phyloP scores from a whole-genome alignment of 2,329 filamentous ascomycete genomes.

The Alternaria solani region DNA sequence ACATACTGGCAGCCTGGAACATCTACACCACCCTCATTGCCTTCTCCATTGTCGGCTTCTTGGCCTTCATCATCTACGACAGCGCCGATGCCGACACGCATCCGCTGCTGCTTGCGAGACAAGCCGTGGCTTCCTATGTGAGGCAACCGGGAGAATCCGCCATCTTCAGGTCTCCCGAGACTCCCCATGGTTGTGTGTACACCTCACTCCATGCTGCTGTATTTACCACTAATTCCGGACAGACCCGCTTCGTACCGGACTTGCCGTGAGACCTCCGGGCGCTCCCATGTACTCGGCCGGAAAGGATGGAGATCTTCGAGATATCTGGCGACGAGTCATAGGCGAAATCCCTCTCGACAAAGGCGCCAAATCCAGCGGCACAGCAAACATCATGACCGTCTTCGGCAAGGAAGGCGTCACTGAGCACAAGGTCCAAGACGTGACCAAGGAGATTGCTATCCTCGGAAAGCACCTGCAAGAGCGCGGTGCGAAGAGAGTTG shows the following conservation, averaged over 20 bases:
- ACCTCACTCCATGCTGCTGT: not conserved
- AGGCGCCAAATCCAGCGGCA: conserved; percentile 68
- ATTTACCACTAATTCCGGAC: conserved; percentile 25
- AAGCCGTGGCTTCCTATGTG: conserved; percentile 79
- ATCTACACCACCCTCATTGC: conserved; percentile 77
- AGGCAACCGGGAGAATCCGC: conserved; percentile 86
- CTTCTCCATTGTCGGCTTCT: conserved; percentile 69
- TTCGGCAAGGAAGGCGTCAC: conserved; percentile 76
- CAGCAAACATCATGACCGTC: conserved; percentile 79
- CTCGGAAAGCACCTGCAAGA: conserved; percentile 80
- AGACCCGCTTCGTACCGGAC: conserved; percentile 51
- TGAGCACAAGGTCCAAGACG: conserved; percentile 73
- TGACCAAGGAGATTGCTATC: conserved; percentile 86
- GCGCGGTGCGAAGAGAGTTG: conserved; percentile 75
- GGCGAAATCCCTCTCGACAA: conserved; percentile 70
- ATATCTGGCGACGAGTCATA: conserved; percentile 83
- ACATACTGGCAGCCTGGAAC: conserved; percentile 82
- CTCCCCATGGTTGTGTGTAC: conserved; percentile 75
- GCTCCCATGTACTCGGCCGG: conserved; percentile 84
- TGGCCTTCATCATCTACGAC: conserved; percentile 75
- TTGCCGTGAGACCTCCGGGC: conserved; percentile 79
- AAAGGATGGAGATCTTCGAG: conserved; percentile 86
- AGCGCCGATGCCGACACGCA: conserved; percentile 87
- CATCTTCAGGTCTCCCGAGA: conserved; percentile 82
- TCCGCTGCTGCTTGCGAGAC: conserved; percentile 86